Percentiles rank a stretch among this genome's conserved stretches.
Conservation (phyloP, 441 rosid species). For the Adansonia rubrostipa region DNA sequence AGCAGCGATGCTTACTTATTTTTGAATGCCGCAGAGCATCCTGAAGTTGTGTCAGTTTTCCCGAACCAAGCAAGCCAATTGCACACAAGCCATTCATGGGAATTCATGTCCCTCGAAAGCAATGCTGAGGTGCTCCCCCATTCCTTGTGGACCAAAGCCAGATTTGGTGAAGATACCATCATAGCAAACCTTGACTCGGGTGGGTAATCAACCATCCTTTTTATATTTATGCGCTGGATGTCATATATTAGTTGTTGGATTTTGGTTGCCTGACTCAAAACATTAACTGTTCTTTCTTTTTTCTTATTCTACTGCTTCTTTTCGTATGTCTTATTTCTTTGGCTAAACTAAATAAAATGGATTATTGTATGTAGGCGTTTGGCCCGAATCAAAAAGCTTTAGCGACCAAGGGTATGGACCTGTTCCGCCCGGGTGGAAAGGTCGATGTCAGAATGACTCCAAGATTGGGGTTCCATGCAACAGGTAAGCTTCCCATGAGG, state of each 20-base stretch:
- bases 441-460: constrained; percentile 48
- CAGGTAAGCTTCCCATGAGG: constrained; percentile 36
- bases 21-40: constrained; percentile 45
- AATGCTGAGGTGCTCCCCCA: constrained; percentile 31
- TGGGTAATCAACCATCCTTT: constrained; percentile 38
- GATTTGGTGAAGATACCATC: constrained; percentile 61
- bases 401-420: constrained; percentile 61
- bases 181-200: constrained; percentile 58
- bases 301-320: too few relatives aligned
- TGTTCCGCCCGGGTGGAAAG: constrained; percentile 70
- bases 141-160: constrained; percentile 53
- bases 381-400: constrained; percentile 83
- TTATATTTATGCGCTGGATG: too few relatives aligned
- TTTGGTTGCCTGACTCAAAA: neutral
- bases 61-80: constrained; percentile 41
- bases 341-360: neutral
- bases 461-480: constrained; percentile 55
- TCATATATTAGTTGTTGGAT: too few relatives aligned
- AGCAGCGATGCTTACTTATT: neutral
- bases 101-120: constrained; percentile 52
- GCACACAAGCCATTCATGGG: constrained; percentile 75
- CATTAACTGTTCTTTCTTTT: too few relatives aligned
- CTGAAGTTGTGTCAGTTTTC: constrained; percentile 55
- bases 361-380: constrained; percentile 52
- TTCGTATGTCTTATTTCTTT: too few relatives aligned